phyloP scores from a whole-genome alignment of 495 filamentous ascomycete genomes.

The Cairneyella variabilis region DNA sequence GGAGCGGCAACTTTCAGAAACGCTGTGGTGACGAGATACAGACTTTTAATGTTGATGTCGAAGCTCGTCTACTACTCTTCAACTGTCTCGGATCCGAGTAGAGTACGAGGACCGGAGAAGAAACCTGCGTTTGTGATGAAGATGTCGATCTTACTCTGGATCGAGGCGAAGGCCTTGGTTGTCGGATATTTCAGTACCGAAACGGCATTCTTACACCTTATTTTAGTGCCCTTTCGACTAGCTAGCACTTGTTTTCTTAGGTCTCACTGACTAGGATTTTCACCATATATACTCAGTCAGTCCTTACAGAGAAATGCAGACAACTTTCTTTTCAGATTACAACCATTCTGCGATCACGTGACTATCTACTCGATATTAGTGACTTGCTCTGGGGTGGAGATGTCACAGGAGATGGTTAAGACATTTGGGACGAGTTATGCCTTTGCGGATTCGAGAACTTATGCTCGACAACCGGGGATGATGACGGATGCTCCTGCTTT shows the following conservation, averaged over 20 bases:
- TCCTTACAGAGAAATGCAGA: background rate
- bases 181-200: too few relatives aligned
- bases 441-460: background rate
- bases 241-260: too few relatives aligned
- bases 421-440: background rate
- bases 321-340: too few relatives aligned
- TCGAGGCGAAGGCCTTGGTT: too few relatives aligned
- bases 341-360: too few relatives aligned
- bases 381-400: background rate
- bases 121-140: conserved; percentile 32
- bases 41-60: conserved; percentile 31
- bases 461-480: conserved; percentile 21
- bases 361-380: too few relatives aligned
- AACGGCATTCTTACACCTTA: too few relatives aligned
- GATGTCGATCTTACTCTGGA: conserved; percentile 25
- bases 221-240: too few relatives aligned
- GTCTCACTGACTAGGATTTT: too few relatives aligned
- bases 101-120: conserved; percentile 11
- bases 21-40: conserved; percentile 26
- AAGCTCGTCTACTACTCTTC: conserved; percentile 27
- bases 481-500: conserved; percentile 11
- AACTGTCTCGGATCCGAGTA: conserved; percentile 24
- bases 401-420: background rate
- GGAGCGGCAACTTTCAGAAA: conserved; percentile 17
- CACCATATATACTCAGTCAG: too few relatives aligned